Evolutionary conservation across 2,329 filamentous ascomycete genomes (phyloP).

Genomic region (Decorospora gaudefroyi): DNA sequence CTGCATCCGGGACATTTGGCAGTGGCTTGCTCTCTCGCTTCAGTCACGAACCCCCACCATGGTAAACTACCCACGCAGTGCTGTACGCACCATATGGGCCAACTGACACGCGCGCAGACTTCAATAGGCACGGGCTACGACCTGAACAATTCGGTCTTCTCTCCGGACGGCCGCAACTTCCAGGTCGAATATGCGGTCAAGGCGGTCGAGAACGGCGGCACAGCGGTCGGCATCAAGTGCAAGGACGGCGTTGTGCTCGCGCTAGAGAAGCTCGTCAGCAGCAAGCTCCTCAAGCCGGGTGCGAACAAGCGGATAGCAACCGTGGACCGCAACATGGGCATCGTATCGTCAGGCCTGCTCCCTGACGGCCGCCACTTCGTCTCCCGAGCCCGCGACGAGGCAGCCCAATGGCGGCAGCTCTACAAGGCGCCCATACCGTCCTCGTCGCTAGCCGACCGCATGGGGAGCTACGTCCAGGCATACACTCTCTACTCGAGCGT

Average conservation of each 20-base stretch:
- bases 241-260: slow-evolving; percentile 96
- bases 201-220: slow-evolving; percentile 97
- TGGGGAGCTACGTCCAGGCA: slow-evolving; percentile 94
- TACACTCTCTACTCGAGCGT: slow-evolving; percentile 98
- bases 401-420: slow-evolving; percentile 83
- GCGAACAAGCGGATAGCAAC: slow-evolving; percentile 98
- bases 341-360: slow-evolving; percentile 90
- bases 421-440: slow-evolving; percentile 96
- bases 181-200: slow-evolving; percentile 97
- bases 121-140: slow-evolving; percentile 99
- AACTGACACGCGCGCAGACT: slow-evolving; percentile 64
- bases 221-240: slow-evolving; percentile 92
- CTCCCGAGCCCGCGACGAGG: slow-evolving; percentile 91
- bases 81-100: slow-evolving; percentile 5
- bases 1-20: background rate
- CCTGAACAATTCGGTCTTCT: slow-evolving; percentile 99
- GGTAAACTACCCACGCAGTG: slow-evolving; percentile 29
- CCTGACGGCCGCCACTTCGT: slow-evolving; percentile 96
- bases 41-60: slow-evolving; percentile 27
- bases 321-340: slow-evolving; percentile 89
- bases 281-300: slow-evolving; percentile 91
- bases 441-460: slow-evolving; percentile 83
- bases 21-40: background rate
- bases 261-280: slow-evolving; percentile 93
- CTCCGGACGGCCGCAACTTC: slow-evolving; percentile 97